Evolutionary conservation across 805 yeast genomes (phyloP).

Genomic region (Candida qinlingensis): DNA sequence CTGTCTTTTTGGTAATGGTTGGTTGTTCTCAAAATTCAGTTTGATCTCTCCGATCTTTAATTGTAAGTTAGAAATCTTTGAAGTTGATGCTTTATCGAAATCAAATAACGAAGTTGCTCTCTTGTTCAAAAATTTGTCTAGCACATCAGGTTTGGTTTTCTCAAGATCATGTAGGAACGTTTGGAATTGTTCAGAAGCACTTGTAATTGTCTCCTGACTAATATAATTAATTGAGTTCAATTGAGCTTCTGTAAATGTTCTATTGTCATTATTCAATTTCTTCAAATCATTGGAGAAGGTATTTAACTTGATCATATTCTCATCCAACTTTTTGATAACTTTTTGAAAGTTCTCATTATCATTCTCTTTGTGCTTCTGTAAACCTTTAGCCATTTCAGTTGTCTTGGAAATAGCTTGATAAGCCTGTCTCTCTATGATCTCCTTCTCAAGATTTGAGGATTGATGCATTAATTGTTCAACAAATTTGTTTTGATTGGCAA

Average conservation of each 20-base stretch:
- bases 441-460: neutral
- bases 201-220: conserved; percentile 11
- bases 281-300: conserved; percentile 10
- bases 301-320: conserved; percentile 10
- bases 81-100: conserved; percentile 4
- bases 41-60: conserved; percentile 1
- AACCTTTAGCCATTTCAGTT: conserved; percentile 5
- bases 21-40: conserved; percentile 10
- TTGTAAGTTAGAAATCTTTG: conserved; percentile 3
- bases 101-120: conserved; percentile 5
- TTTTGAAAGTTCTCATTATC: conserved; percentile 1
- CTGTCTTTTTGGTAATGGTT: conserved; percentile 17
- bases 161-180: conserved; percentile 9
- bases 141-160: conserved; percentile 13
- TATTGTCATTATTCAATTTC: conserved; percentile 10
- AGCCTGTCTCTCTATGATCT: conserved; percentile 13
- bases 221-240: conserved; percentile 9
- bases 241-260: conserved; percentile 12
- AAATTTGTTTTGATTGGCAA: conserved; percentile 12
- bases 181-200: conserved; percentile 11
- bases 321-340: conserved; percentile 7
- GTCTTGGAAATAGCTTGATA: conserved; percentile 16
- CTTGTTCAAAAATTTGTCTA: conserved; percentile 12
- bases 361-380: conserved; percentile 8
- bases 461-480: conserved; percentile 4